Base-by-base conservation (phyloP, 2,329 filamentous ascomycete species). In the Juglanconis sp. region DNA sequence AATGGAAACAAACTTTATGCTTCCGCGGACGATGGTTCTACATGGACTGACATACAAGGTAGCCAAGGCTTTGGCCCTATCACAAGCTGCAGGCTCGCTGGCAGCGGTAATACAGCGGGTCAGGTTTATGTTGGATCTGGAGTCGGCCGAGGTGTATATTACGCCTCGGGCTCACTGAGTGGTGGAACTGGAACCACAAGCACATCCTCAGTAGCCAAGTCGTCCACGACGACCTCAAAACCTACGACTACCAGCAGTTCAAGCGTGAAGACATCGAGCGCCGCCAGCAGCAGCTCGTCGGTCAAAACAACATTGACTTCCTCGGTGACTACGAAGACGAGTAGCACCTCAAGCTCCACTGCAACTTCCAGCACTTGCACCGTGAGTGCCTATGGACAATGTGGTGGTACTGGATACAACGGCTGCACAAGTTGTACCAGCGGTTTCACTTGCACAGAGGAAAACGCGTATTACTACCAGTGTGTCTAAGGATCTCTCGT, bases 21-120 rank as follows among this genome's bases (percentile, higher is more conserved):
- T 5, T 79, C 75, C 34, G 71, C 72, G 0, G 76, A 81, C 58
- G 62, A 64, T 2, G 79, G 79, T 7, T 69, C 72, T 7, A 72
- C 76, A 0, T 81, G 79, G 78, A 70, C 71, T 0, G 78, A 82
- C 42, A 71, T 82, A 44, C 80, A 82, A 62, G 79, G 80, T 0
- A 67, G 63, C 5, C 76, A 79, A 63, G 74, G 75, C 17, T 81
- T 82, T 55, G 79, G 79, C 0, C 66, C 76, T 1, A 74, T 80
- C 38, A 70, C 74, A n/a, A 66, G 68, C 15, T 72, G 71, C 54
- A 73, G 68, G 38, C 64, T 82, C 1, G 74, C 73, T 0, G 80
- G 79, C 2, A 80, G 78, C 56, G 76, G 73, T 1, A 82, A 81
- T 59, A 72, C 73, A 7, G 73, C 75, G 3, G 74, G 74, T 1